Base-by-base conservation (phyloP, 2,329 filamentous ascomycete species). In the Cladophialophora carrionii region DNA sequence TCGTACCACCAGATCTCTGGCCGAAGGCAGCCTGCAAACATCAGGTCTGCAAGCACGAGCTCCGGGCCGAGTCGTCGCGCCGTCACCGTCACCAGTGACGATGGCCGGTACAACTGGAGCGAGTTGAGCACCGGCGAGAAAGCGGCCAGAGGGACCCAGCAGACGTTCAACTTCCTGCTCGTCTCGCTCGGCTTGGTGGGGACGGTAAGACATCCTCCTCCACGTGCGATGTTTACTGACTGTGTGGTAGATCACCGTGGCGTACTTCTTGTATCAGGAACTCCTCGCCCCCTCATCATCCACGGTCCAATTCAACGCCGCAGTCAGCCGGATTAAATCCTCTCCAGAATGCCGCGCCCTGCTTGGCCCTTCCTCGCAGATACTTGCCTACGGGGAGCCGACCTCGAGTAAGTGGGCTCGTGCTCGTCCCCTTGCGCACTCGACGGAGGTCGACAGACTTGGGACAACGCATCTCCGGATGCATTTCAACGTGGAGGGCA, bases 221-320 rank as follows among this genome's bases (percentile, higher is more conserved):
- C 8, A 57, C 24, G 32, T 6, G 9, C 24, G 46, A 52, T 22
- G 17, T 51, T 55, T 20, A 52, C 22, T 14, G 41, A 61, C 12
- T 57, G 34, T 48, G 52, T 34, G 26, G 31, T 71, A 92, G 90
- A 87, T 87, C 67, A 88, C 87, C n/a, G 89, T 97, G 9, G 84
- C 83, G 61, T 92, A 91, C 72, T 83, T 95, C 57, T 82, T 96
- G 24, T 96, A 90, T 78, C 85, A 86, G 3, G 92, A 96, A 68
- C 90, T 96, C 52, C 91, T 96, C 76, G 90, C 90, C 3, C 85
- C 90, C 22, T 89, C 93, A 74, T 95, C 91, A 81, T 93, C 92
- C 78, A 94, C 90, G 17, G 86, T 88, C 63, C 88, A 95, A 75
- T 97, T 96, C 83, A 96, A 96, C 79, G 88, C 90, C 68, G 91